Evolutionary conservation across 1,139 yeast species (phyloP).

Genomic region (Suhomyces choctaworum): DNA sequence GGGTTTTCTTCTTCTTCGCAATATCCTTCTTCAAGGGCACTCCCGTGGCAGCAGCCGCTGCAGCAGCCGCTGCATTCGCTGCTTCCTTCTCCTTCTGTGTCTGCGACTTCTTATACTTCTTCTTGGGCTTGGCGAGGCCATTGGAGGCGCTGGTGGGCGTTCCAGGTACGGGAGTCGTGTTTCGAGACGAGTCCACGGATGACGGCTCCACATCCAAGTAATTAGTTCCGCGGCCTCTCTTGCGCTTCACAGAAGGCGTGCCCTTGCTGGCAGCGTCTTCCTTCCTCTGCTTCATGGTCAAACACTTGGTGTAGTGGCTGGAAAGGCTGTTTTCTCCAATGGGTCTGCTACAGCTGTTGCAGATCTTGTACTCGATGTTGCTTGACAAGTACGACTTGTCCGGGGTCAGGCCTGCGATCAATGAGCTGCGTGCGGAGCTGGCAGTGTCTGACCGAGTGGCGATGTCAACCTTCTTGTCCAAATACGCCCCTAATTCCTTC

Average conservation of each 20-base stretch:
- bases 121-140: slow-evolving; percentile 34
- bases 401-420: slow-evolving; percentile 26
- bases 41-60: slow-evolving; percentile 37
- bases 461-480: slow-evolving; percentile 48
- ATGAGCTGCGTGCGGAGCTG: slow-evolving; percentile 17
- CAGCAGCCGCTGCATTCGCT: slow-evolving; percentile 50
- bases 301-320: slow-evolving; percentile 50
- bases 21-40: slow-evolving; percentile 12
- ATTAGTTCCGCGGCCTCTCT: slow-evolving; percentile 31
- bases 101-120: slow-evolving; percentile 48
- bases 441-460: slow-evolving; percentile 21
- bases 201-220: slow-evolving; percentile 38
- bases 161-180: slow-evolving; percentile 39
- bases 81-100: slow-evolving; percentile 50
- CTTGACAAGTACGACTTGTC: slow-evolving; percentile 43
- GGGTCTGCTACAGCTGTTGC: slow-evolving; percentile 67
- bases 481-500: slow-evolving; percentile 63
- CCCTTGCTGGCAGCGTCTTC: slow-evolving; percentile 21
- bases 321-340: slow-evolving; percentile 49
- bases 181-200: slow-evolving; percentile 44
- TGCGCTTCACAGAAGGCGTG: slow-evolving; percentile 28
- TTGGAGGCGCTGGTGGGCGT: slow-evolving; percentile 25
- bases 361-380: slow-evolving; percentile 57
- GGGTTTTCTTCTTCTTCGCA: slow-evolving; percentile 37
- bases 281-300: slow-evolving; percentile 47